These are phyloP conservation scores for Beauveria rudraprayagi DNA, from an alignment of 2,329 filamentous ascomycete species.

Conservation along the genomic window DNA sequence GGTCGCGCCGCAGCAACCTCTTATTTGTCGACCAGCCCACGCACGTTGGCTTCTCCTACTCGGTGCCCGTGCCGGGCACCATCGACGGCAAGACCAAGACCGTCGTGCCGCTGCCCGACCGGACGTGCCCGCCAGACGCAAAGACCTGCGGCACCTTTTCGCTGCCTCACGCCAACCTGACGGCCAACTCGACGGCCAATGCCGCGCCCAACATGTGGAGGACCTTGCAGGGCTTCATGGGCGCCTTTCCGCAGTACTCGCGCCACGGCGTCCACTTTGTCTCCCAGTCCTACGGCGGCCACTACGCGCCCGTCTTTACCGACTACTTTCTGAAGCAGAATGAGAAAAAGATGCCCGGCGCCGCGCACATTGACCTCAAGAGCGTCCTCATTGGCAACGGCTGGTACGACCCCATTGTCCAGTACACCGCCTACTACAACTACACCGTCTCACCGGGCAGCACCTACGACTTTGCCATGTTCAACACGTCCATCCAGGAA, in stretches of 20 bases:
- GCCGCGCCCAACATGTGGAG: constrained; percentile 54
- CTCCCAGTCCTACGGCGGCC: constrained; percentile 61
- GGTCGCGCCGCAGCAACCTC: constrained; percentile 47
- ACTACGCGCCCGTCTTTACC: constrained; percentile 60
- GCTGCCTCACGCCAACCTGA: constrained; percentile 6
- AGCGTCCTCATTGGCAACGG: constrained; percentile 60
- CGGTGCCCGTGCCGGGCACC: constrained; percentile 42
- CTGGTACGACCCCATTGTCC: constrained; percentile 42
- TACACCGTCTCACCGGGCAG: not conserved
- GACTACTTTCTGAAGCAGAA: constrained; percentile 55
- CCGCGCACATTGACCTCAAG: constrained; percentile 39
- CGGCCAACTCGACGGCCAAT: constrained; percentile 2
- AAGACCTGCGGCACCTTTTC: constrained; percentile 28
- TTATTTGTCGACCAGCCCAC: constrained; percentile 54
- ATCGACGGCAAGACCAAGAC: not conserved
- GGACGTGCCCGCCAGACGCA: constrained; percentile 22
- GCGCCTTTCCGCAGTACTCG: constrained; percentile 47
- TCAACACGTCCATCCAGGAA: not conserved
- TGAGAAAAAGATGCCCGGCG: constrained; percentile 30
- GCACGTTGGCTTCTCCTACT: constrained; percentile 60
- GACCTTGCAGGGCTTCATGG: constrained; percentile 53
- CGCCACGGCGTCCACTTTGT: constrained; percentile 54
- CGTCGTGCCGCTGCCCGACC: constrained; percentile 9
- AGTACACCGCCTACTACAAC: not conserved
- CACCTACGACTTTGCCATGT: constrained; percentile 2